Conservation (phyloP, 164 flowering plant species). For the Vitis vinifera region DNA sequence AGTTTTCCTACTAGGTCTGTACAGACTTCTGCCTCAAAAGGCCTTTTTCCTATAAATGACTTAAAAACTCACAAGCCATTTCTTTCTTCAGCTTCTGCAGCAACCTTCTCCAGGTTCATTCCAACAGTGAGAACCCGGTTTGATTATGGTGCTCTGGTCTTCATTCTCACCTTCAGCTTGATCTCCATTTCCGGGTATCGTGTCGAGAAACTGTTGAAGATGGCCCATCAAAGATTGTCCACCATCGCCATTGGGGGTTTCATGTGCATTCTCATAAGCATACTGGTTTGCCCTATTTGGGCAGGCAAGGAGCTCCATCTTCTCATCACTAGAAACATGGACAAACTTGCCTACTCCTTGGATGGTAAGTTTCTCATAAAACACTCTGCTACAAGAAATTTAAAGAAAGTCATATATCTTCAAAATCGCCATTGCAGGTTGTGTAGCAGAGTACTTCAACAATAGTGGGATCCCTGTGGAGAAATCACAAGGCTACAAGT, state of each 20-base stretch:
- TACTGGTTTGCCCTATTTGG: slow-evolving; percentile 70
- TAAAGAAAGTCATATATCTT: too few relatives aligned
- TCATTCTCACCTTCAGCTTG: slow-evolving; percentile 84
- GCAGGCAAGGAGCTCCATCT: slow-evolving; percentile 70
- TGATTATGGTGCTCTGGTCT: slow-evolving; percentile 74
- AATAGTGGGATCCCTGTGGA: slow-evolving; percentile 8
- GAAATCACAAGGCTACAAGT: slow-evolving; percentile 50
- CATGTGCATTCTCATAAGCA: slow-evolving; percentile 55
- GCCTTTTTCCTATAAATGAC: neutral
- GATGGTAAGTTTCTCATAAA: slow-evolving; percentile 39
- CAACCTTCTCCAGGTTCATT: slow-evolving; percentile 76
- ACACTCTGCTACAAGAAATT: too few relatives aligned
- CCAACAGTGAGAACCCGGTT: slow-evolving; percentile 67
- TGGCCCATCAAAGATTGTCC: slow-evolving; percentile 62
- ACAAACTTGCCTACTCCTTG: slow-evolving; percentile 65
- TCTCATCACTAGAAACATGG: slow-evolving; percentile 54
- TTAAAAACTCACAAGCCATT: neutral
- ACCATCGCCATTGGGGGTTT: slow-evolving; percentile 68
- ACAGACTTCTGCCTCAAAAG: neutral
- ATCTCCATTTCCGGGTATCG: slow-evolving; percentile 77
- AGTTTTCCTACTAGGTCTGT: slow-evolving; percentile 67
- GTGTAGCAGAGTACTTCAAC: slow-evolving; percentile 40
- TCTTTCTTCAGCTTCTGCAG: slow-evolving; percentile 54
- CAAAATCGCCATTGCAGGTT: slow-evolving; percentile 28
- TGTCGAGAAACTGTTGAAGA: slow-evolving; percentile 46